Evolutionary conservation across 2,329 filamentous ascomycete species (phyloP), one percentile per base, ranked within the genome.

Genomic region (Aspergillus hortae): DNA sequence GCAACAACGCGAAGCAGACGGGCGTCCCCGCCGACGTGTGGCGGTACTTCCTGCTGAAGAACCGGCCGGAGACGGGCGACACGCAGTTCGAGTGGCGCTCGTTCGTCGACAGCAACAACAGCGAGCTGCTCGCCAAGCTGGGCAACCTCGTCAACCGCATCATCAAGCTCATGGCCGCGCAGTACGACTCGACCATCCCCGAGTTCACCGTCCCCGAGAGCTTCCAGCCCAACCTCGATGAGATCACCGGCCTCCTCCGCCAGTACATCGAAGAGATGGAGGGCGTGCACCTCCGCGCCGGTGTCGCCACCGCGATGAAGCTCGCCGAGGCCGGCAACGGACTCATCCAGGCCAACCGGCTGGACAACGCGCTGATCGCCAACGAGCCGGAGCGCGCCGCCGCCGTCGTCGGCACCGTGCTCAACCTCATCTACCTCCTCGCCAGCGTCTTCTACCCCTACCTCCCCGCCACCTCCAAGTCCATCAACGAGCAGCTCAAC

Each of bases 11-110:
- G 44, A 88, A 88, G 72, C 86, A 95, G 50, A 96, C 90, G 7
- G 91, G 90, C 17, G 82, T 96, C 15, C 82, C 87, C 14, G 79
- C 90, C 0, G 89, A 92, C 56, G 89, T 96, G n/a, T 96, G 91
- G 90, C 81, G 92, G 60, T 96, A 92, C 74, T 96, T 94, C 75
- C 82, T 96, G 19, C 80, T 96, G 35, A 88, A 90, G 42, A 87
- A 89, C 69, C 84, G 92, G 51, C 92, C 92, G 0, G 92, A 96
- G 71, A 87, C 86, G 10, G 83, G 87, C 47, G 92, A 96, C 67
- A 88, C 90, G 0, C 89, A 96, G 66, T 96, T 96, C 69, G 88
- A 92, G 68, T 96, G 91, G 91, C 83, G 82, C 52, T 81, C 86
- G 43, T 95, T 96, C 73, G 87, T 94, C 56, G 81, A 85, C 33